A percentile compares a stretch with the other conserved stretches of the same genome.
phyloP scores from a whole-genome alignment of 495 filamentous ascomycete genomes.

The Daldinia decipiens region DNA sequence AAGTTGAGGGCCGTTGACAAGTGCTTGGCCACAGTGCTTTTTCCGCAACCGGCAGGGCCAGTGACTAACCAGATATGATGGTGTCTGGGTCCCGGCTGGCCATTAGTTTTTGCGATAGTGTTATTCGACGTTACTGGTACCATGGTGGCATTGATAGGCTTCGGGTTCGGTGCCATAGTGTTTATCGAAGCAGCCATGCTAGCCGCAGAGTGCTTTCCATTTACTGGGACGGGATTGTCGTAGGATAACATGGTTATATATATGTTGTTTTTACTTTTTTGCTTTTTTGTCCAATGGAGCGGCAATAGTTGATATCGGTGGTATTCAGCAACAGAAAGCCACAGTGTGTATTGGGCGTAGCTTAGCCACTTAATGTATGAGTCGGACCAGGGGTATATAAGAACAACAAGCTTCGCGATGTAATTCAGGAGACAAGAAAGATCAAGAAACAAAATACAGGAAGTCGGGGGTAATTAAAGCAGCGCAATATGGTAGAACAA shows the following conservation, averaged over 20 bases:
- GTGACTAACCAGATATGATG: slow-evolving; percentile 98
- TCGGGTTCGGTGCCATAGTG: slow-evolving; percentile 50
- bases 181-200: slow-evolving; percentile 49
- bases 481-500: slow-evolving; percentile 41
- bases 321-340: slow-evolving; percentile 6
- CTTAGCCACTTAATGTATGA: slow-evolving; percentile 14
- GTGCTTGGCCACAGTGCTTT: slow-evolving; percentile 88
- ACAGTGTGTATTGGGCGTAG: neutral
- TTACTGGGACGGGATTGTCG: slow-evolving; percentile 53
- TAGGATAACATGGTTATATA: slow-evolving; percentile 54
- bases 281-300: neutral
- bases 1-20: slow-evolving; percentile 75
- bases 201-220: slow-evolving; percentile 48
- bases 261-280: neutral
- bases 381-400: slow-evolving; percentile 19
- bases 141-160: slow-evolving; percentile 45
- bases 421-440: slow-evolving; percentile 19
- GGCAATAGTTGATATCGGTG: slow-evolving; percentile 7
- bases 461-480: slow-evolving; percentile 44
- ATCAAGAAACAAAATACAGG: slow-evolving; percentile 35
- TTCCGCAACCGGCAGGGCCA: slow-evolving; percentile 95
- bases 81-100: slow-evolving; percentile 49
- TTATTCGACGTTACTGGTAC: slow-evolving; percentile 46
- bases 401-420: slow-evolving; percentile 29
- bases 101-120: slow-evolving; percentile 38